Percentiles rank a stretch among this genome's conserved stretches.
Conservation (phyloP, 2,329 filamentous ascomycete genomes). For the Teratosphaeria destructans region DNA sequence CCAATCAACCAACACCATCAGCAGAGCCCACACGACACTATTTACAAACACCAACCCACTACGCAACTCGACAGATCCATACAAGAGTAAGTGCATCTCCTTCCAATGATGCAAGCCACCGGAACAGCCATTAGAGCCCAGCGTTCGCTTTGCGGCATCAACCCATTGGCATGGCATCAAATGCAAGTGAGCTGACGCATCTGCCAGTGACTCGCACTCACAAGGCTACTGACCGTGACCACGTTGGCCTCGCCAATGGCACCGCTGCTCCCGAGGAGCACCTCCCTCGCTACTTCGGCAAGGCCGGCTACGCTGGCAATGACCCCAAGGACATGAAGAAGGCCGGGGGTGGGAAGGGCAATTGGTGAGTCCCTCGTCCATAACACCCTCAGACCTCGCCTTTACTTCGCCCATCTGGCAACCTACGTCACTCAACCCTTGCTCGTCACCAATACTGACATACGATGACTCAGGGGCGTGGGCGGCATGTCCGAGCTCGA, state of each 20-base stretch:
- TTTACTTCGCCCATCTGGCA: too few relatives aligned
- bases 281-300: conserved; percentile 87
- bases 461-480: conserved; percentile 54
- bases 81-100: not conserved
- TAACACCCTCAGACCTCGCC: not conserved
- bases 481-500: conserved; percentile 67
- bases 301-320: conserved; percentile 66
- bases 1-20: not conserved
- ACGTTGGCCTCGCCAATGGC: conserved; percentile 68
- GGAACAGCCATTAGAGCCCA: not conserved
- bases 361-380: conserved; percentile 58
- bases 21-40: not conserved
- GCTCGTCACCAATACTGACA: not conserved
- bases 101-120: not conserved
- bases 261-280: conserved; percentile 58
- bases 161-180: not conserved
- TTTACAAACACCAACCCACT: not conserved
- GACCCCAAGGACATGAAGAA: conserved; percentile 96
- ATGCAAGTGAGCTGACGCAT: not conserved
- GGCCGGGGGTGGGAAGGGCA: conserved; percentile 82
- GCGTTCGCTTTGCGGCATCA: not conserved
- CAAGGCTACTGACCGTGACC: conserved; percentile 91
- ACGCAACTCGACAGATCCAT: not conserved
- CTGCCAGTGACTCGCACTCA: conserved; percentile 85
- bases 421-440: not conserved